These are phyloP conservation scores for Pyrrhoderma noxium DNA, from an alignment of 1,284 basidiomycete species.

Conservation along the genomic window DNA sequence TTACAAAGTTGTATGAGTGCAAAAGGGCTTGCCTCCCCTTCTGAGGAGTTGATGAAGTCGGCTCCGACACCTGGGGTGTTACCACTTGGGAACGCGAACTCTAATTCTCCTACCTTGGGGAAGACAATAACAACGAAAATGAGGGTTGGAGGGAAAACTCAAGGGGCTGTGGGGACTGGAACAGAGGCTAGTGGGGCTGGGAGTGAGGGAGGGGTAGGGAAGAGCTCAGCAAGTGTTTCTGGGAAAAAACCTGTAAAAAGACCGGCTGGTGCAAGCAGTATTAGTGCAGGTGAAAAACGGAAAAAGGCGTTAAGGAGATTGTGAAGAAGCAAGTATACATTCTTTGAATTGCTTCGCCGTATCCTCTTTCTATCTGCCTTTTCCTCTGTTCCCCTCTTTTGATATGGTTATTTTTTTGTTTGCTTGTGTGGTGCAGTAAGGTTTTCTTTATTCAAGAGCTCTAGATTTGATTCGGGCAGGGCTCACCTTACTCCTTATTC, in stretches of 20 bases:
- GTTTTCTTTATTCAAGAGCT: too few relatives aligned
- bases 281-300: constrained; percentile 60
- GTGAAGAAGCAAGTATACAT: not conserved
- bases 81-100: constrained; percentile 51
- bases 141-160: too few relatives aligned
- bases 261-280: constrained; percentile 39
- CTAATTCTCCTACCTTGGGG: constrained; percentile 47
- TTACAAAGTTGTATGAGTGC: not conserved
- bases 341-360: constrained; percentile 1
- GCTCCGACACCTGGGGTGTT: constrained; percentile 5
- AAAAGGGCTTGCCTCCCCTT: constrained; percentile 1
- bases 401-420: too few relatives aligned
- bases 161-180: too few relatives aligned
- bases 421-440: too few relatives aligned
- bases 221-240: too few relatives aligned
- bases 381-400: too few relatives aligned
- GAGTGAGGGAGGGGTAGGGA: too few relatives aligned
- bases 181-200: too few relatives aligned
- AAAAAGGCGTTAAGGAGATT: constrained; percentile 79
- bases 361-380: not conserved
- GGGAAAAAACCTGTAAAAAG: constrained; percentile 61
- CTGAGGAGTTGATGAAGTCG: constrained; percentile 10
- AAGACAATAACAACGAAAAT: constrained; percentile 29
- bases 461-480: too few relatives aligned
- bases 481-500: too few relatives aligned